Percentiles rank a stretch among this genome's conserved stretches.
These are phyloP conservation scores for Chenopodium album DNA, from an alignment of 148 eudicot species.

Conservation along the genomic window DNA sequence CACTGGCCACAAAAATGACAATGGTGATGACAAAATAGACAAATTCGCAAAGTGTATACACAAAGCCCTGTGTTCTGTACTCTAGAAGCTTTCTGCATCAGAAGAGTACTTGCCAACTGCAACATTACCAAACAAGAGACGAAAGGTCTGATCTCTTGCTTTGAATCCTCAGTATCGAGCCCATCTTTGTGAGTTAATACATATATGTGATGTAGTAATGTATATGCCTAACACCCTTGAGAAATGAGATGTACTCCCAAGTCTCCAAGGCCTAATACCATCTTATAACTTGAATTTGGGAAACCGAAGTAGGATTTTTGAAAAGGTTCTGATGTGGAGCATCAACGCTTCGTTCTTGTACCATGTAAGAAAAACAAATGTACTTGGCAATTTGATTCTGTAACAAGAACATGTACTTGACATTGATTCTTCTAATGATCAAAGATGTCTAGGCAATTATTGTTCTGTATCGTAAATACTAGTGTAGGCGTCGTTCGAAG, in stretches of 20 bases:
- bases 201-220: background rate
- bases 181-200: conserved; percentile 11
- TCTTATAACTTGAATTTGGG: background rate
- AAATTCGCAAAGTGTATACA: conserved; percentile 38
- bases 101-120: conserved; percentile 46
- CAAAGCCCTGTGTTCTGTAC: conserved; percentile 39
- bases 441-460: background rate
- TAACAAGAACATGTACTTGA: background rate
- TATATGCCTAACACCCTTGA: background rate
- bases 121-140: conserved; percentile 45
- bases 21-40: conserved; percentile 11
- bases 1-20: conserved; percentile 21
- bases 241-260: background rate
- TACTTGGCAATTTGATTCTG: background rate
- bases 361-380: no score
- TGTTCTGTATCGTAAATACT: background rate
- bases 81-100: conserved; percentile 46
- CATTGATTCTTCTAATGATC: background rate
- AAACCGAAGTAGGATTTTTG: background rate
- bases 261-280: background rate
- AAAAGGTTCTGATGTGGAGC: no score
- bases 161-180: conserved; percentile 10
- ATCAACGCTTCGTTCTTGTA: no score
- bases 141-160: conserved; percentile 10
- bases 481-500: no score